Conservation (phyloP, 2,329 filamentous ascomycete species). For the Botryotinia convoluta region DNA sequence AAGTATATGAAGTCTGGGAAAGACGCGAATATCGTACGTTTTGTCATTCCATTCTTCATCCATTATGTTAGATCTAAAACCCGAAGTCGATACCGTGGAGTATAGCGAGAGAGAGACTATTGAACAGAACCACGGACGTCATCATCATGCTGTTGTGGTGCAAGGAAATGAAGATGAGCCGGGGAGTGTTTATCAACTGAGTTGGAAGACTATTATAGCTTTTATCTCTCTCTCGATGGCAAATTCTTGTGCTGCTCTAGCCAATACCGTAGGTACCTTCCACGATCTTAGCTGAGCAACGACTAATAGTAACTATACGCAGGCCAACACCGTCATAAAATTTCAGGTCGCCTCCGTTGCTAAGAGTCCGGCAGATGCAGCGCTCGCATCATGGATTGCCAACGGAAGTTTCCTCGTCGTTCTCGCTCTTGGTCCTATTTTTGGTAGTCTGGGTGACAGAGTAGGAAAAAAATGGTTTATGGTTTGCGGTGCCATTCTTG, state of each 20-base stretch:
- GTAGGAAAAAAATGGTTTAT: conserved; percentile 30
- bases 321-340: conserved; percentile 28
- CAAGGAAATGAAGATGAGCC: conserved; percentile 23
- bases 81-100: background rate
- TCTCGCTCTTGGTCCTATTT: conserved; percentile 26
- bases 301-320: background rate
- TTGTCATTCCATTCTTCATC: background rate
- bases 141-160: background rate
- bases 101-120: background rate
- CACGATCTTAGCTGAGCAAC: background rate
- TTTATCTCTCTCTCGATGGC: conserved; percentile 24
- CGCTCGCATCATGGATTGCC: conserved; percentile 26
- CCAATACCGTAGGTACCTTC: conserved; percentile 23
- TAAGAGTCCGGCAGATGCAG: conserved; percentile 22
- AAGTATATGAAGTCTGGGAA: background rate
- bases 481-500: conserved; percentile 24
- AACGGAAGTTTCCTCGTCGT: conserved; percentile 26
- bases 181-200: conserved; percentile 23
- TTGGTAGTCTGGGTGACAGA: conserved; percentile 25
- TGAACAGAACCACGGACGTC: background rate
- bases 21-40: background rate
- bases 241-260: conserved; percentile 25
- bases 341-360: conserved; percentile 26
- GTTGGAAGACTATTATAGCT: conserved; percentile 25
- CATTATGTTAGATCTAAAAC: conserved; percentile 4